Conservation (phyloP, 768 basidiomycete genomes). For the Psilocybe cubensis region DNA sequence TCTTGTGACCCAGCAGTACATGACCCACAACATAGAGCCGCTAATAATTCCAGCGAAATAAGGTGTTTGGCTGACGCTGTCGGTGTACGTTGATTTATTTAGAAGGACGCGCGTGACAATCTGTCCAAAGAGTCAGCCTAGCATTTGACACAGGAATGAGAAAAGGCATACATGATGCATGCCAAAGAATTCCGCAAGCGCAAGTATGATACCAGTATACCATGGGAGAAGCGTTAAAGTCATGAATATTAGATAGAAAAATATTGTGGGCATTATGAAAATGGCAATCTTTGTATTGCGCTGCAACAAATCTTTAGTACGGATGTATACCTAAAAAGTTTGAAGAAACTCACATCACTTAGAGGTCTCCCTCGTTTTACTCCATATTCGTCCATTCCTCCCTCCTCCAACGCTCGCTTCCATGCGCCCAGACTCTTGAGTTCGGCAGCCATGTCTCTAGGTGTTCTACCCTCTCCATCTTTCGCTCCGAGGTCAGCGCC, state of each 20-base stretch:
- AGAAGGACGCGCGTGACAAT: slow-evolving; percentile 86
- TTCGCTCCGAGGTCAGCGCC: slow-evolving; percentile 83
- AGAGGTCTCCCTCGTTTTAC: slow-evolving; percentile 66
- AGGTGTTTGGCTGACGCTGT: slow-evolving; percentile 83
- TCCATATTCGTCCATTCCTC: slow-evolving; percentile 80
- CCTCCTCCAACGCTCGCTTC: slow-evolving; percentile 88
- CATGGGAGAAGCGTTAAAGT: slow-evolving; percentile 85
- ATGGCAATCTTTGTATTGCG: slow-evolving; percentile 83
- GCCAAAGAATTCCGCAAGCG: slow-evolving; percentile 84
- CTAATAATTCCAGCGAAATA: slow-evolving; percentile 93
- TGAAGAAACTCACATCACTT: slow-evolving; percentile 54
- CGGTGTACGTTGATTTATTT: slow-evolving; percentile 81
- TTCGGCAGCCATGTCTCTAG: slow-evolving; percentile 93
- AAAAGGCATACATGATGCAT: slow-evolving; percentile 85
- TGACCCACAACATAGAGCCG: slow-evolving; percentile 86
- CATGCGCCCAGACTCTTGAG: slow-evolving; percentile 90
- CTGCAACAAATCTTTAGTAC: slow-evolving; percentile 36
- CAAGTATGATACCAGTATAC: slow-evolving; percentile 86
- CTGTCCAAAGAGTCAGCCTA: slow-evolving; percentile 34
- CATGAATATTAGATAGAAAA: slow-evolving; percentile 83
- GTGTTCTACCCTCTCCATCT: slow-evolving; percentile 84
- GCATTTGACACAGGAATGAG: slow-evolving; percentile 10
- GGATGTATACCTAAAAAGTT: neutral
- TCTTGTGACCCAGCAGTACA: slow-evolving; percentile 79
- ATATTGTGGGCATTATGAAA: slow-evolving; percentile 76